phyloP scores from a whole-genome alignment of 371 early-diverging fungal genomes.

The Mortierella sp. region DNA sequence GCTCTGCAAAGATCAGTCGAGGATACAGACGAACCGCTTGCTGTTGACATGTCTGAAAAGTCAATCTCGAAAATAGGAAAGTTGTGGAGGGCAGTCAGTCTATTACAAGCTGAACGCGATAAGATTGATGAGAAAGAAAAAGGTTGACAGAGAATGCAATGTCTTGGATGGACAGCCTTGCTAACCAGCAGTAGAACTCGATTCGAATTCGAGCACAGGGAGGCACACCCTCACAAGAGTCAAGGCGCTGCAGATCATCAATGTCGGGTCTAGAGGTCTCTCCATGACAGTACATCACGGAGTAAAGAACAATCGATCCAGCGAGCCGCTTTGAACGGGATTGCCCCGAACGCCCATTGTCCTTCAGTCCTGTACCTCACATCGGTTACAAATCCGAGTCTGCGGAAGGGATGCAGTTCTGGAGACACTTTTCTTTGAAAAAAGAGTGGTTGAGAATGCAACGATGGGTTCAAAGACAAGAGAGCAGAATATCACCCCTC shows the following conservation, averaged over 20 bases:
- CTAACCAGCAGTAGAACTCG: slow-evolving; percentile 32
- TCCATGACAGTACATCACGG: background rate
- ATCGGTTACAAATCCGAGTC: slow-evolving; percentile 23
- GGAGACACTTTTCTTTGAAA: too few relatives aligned
- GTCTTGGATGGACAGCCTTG: slow-evolving; percentile 41
- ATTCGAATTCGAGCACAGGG: slow-evolving; percentile 25
- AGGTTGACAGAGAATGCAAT: too few relatives aligned
- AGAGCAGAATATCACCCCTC: too few relatives aligned
- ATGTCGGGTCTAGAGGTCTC: slow-evolving; percentile 6
- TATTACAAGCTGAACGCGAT: too few relatives aligned
- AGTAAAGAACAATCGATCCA: slow-evolving; percentile 27
- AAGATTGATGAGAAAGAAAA: too few relatives aligned
- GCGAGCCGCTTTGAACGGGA: slow-evolving; percentile 33
- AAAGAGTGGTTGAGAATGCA: too few relatives aligned
- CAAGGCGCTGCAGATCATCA: slow-evolving; percentile 37
- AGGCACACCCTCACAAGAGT: slow-evolving; percentile 31
- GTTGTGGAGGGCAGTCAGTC: slow-evolving; percentile 9
- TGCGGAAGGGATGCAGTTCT: too few relatives aligned
- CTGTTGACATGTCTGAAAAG: slow-evolving; percentile 15
- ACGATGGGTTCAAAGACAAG: too few relatives aligned
- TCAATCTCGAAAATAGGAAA: slow-evolving; percentile 15
- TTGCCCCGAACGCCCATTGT: slow-evolving; percentile 37
- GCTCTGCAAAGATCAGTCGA: slow-evolving; percentile 6
- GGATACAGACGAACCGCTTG: slow-evolving; percentile 4
- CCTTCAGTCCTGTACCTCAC: slow-evolving; percentile 22